These are phyloP conservation scores for Hippophae tibetana DNA, from an alignment of 306 rosid genomes.

Conservation along the genomic window DNA sequence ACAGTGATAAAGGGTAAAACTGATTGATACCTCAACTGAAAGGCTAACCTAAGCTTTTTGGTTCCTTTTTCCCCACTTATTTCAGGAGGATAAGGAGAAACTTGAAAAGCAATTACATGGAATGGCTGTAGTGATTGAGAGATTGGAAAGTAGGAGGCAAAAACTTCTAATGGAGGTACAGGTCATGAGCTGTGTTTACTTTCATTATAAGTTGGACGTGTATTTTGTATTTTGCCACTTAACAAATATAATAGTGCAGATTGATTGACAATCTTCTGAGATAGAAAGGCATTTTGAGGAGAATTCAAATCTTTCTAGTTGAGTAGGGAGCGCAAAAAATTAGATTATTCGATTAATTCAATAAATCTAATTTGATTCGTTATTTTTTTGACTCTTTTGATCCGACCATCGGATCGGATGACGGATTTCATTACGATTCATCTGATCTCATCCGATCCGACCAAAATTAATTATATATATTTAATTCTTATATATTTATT, in stretches of 20 bases:
- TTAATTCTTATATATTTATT: too few relatives aligned
- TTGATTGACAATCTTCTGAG: conserved; percentile 83
- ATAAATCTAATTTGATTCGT: too few relatives aligned
- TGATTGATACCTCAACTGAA: conserved; percentile 2
- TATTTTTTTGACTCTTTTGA: too few relatives aligned
- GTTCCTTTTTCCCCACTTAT: conserved; percentile 1
- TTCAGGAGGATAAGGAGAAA: conserved; percentile 77
- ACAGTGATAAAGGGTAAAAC: background rate
- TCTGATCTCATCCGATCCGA: too few relatives aligned
- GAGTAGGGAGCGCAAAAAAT: conserved; percentile 9
- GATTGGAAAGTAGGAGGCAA: conserved; percentile 87
- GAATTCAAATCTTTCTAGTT: conserved; percentile 61
- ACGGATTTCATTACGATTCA: too few relatives aligned
- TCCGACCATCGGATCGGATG: too few relatives aligned
- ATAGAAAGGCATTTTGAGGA: conserved; percentile 93
- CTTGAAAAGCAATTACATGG: conserved; percentile 86
- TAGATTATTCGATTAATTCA: too few relatives aligned
- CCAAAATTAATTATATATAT: too few relatives aligned
- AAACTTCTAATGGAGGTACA: conserved; percentile 78
- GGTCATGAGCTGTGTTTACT: conserved; percentile 3
- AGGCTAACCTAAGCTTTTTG: conserved; percentile 1
- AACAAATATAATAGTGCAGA: conserved; percentile 36
- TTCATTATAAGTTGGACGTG: conserved; percentile 10
- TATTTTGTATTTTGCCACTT: conserved; percentile 17
- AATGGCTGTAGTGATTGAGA: conserved; percentile 83